Evolutionary conservation across 108 stramenopile genomes (phyloP), one percentile per base, ranked within the genome.

Genomic region (Pseudonitzschia multistriata): DNA sequence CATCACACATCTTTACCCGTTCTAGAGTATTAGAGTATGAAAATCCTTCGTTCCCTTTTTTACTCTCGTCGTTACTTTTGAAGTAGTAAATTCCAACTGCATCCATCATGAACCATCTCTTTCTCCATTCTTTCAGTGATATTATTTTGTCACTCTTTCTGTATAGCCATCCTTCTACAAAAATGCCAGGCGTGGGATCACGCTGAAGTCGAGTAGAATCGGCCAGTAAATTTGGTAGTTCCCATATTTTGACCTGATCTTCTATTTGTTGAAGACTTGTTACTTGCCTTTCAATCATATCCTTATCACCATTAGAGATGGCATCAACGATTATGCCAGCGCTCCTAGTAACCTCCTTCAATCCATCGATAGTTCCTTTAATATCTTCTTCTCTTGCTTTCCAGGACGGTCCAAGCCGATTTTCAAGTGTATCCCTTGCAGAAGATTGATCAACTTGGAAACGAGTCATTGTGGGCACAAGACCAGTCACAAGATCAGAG

Each of bases 51-150:
- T 53, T 63, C 3, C 52, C 67, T 71, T 79, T 88, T 39, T 85
- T 81, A 22, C 36, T 73, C 21, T 88, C 77, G 8, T 71, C 79
- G 3, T 66, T 68, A 11, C 72, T 75, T 64, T 88, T 78, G 42
- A 89, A 84, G 55, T 88, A 95, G 71, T 91, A 92, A 19, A 95
- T 87, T 35, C 90, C 89, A 35, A 78, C 80, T 55, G 83, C 78
- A 40, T 95, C 91, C 74, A 95, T 82, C 63, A 92, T 79, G 81
- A 95, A 95, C 94, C 94, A 95, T 48, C 94, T 74, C 56, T 78
- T 77, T 13, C 69, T 79, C 93, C 93, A 95, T n/a, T 79, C 74
- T 47, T 81, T 82, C 45, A 92, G 72, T 5, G 87, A 68, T 24
- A 95, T 79, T 36, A 86, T 74, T 48, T 78, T 77, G 19, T 85